These are phyloP conservation scores for Aspergillus piperis DNA, from an alignment of 2,329 filamentous ascomycete species.

Conservation along the genomic window DNA sequence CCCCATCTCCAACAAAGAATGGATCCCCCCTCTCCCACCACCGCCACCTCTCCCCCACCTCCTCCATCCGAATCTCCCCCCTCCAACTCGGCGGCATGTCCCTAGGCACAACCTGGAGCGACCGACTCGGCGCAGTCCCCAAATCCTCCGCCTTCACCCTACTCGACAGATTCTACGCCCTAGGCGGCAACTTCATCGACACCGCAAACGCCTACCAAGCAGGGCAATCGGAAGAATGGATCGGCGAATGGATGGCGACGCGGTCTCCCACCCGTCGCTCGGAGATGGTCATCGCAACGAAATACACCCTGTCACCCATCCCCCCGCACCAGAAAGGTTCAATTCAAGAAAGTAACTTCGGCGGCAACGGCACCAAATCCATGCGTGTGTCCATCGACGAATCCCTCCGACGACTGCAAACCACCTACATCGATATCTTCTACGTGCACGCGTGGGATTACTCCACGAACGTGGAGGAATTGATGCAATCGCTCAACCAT, in stretches of 20 bases:
- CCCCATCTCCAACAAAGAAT: not conserved
- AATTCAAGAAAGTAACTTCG: constrained; percentile 41
- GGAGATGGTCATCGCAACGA: constrained; percentile 57
- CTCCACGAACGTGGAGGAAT: constrained; percentile 63
- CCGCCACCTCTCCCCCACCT: constrained; percentile 30
- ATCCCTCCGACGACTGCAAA: constrained; percentile 36
- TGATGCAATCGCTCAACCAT: constrained; percentile 69
- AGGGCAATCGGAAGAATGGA: constrained; percentile 50
- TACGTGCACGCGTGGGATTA: constrained; percentile 60
- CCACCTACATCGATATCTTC: constrained; percentile 41
- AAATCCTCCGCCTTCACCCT: constrained; percentile 50
- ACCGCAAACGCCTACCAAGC: constrained; percentile 53
- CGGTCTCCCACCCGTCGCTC: constrained; percentile 40
- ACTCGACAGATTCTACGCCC: constrained; percentile 49
- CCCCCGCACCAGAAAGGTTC: constrained; percentile 6
- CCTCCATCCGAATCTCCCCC: constrained; percentile 27
- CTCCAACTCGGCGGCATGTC: constrained; percentile 34
- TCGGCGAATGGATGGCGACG: constrained; percentile 55
- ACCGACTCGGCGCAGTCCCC: constrained; percentile 44
- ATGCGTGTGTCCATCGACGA: constrained; percentile 31
- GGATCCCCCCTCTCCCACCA: constrained; percentile 9
- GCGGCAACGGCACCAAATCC: constrained; percentile 39
- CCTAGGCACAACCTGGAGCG: constrained; percentile 27
- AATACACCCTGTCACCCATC: constrained; percentile 48
- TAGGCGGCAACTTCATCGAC: constrained; percentile 56